phyloP scores from a whole-genome alignment of 805 yeast species.

The Hanseniaspora pseudoguilliermondii region DNA sequence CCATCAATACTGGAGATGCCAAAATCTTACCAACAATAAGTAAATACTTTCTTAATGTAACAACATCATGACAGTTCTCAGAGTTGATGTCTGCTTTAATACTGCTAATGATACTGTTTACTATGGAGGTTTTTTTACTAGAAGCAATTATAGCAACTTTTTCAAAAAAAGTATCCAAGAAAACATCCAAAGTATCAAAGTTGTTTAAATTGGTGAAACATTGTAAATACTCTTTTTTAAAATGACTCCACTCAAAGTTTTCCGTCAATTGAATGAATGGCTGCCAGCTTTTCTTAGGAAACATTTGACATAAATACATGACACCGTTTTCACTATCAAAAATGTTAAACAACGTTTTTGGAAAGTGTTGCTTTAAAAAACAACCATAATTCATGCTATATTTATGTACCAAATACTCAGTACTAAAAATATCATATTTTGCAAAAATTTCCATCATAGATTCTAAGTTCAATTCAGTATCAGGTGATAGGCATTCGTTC shows the following conservation, averaged over 20 bases:
- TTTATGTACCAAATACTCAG: neutral
- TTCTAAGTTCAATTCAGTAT: too few relatives aligned
- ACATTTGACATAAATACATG: neutral
- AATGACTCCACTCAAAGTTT: neutral
- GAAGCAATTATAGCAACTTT: neutral
- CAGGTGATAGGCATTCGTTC: neutral
- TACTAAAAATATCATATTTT: neutral
- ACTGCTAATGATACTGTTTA: neutral
- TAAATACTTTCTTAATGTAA: neutral
- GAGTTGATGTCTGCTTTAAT: neutral
- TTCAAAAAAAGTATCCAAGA: neutral
- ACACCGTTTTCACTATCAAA: neutral
- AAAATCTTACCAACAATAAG: constrained; percentile 1
- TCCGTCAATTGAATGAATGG: neutral
- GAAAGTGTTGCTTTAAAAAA: neutral
- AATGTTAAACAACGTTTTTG: neutral
- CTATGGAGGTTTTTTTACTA: neutral
- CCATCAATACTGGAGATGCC: constrained; percentile 1
- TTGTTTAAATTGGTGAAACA: too few relatives aligned
- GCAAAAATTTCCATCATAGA: neutral
- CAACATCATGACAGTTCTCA: neutral
- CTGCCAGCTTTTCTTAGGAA: neutral
- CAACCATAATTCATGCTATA: neutral
- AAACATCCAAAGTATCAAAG: neutral
- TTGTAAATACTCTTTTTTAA: neutral